phyloP scores from a whole-genome alignment of 371 early-diverging fungal species.

The Rhizopus sp. region DNA sequence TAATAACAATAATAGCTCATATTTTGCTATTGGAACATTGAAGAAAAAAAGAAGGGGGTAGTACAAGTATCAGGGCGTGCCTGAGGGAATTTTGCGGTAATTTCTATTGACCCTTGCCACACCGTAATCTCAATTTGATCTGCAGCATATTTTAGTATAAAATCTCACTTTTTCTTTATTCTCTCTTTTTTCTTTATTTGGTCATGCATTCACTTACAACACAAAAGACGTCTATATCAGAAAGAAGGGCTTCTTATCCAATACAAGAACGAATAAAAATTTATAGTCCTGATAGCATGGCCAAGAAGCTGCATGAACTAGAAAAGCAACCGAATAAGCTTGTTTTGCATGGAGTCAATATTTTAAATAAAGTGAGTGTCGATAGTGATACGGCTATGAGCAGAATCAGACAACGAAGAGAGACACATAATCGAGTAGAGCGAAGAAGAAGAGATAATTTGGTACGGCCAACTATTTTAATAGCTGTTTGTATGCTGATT shows the following conservation, averaged over 20 bases:
- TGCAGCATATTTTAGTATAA: no score
- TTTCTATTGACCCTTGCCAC: neutral
- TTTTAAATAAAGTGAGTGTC: slow-evolving; percentile 55
- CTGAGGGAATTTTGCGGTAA: slow-evolving; percentile 4
- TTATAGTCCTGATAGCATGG: slow-evolving; percentile 30
- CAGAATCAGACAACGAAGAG: slow-evolving; percentile 53
- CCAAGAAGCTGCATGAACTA: slow-evolving; percentile 18
- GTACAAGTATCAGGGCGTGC: neutral
- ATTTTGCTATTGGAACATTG: neutral
- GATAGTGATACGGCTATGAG: slow-evolving; percentile 57
- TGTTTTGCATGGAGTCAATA: slow-evolving; percentile 45
- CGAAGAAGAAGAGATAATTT: slow-evolving; percentile 52
- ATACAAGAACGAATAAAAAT: slow-evolving; percentile 27
- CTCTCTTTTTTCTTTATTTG: slow-evolving; percentile 2
- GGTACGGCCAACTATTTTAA: slow-evolving; percentile 7
- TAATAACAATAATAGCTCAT: neutral
- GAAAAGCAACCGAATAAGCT: slow-evolving; percentile 23
- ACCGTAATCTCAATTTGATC: no score
- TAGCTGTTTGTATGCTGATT: neutral
- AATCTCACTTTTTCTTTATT: neutral
- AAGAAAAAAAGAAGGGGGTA: neutral
- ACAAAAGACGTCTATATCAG: slow-evolving; percentile 22
- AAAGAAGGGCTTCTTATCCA: slow-evolving; percentile 30
- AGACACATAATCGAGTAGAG: slow-evolving; percentile 62
- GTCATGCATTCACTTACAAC: neutral